Evolutionary conservation across 768 basidiomycete species (phyloP), one percentile per base, ranked within the genome.

Genomic region (Naematelia encephala): DNA sequence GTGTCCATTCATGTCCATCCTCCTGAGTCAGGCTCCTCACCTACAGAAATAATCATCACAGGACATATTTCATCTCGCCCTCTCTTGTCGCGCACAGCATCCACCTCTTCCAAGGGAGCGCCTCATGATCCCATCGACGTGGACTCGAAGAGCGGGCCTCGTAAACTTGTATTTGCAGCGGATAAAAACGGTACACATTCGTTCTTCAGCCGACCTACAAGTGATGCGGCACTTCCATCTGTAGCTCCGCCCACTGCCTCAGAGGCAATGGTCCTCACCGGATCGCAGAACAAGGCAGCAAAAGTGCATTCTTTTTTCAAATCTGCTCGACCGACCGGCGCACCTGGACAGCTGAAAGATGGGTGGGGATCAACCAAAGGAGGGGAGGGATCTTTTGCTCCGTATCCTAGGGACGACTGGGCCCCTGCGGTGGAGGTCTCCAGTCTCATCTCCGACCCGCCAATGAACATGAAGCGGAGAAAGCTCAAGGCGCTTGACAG

Each of bases 311-410:
- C 53, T 0, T 70, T 73, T 57, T 73, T 73, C 56, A 21, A 25
- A 12, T 13, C 47, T 47, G 57, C 58, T 23, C 60, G 59, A 23
- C n/a, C 39, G 12, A 45, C 22, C 12, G 58, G 29, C 10, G 26
- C n/a, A 25, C 39, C 52, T 13, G 60, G 61, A 0, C 46, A 45
- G 22, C 16, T 66, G 52, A 64, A 57, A 39, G 47, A 63, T 53
- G 72, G 72, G 1, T 73, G 72, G 72, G 72, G 72, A n/a, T 63
- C 54, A 26, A 44, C 62, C 12, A 66, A 61, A 50, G 58, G 62
- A 29, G 70, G 68, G 0, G 67, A 67, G n/a, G 72, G 69, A 51
- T 62, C 59, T 65, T n/a, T 39, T 3, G 62, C 63, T 0, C 69
- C 69, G 1, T 60, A 48, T 23, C 72, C 72, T 13, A 53, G 63